A percentile compares a stretch with the other conserved stretches of the same genome.
phyloP scores from a whole-genome alignment of 192 early-diverging fungal genomes.

The Haplosporangium gracile region DNA sequence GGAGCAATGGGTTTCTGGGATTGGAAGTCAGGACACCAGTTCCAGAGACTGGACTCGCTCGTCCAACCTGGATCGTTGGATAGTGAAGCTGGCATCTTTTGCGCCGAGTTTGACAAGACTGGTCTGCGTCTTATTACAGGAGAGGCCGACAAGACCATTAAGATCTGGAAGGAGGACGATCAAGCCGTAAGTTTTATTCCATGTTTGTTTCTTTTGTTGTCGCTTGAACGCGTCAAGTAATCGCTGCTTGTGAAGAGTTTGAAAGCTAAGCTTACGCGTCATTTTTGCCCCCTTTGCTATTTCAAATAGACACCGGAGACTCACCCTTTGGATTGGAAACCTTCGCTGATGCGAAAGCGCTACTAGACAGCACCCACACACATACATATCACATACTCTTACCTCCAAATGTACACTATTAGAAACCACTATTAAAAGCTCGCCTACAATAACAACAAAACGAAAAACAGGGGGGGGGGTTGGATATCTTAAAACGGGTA shows the following conservation, averaged over 20 bases:
- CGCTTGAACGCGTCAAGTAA: neutral
- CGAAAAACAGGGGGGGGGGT: no score
- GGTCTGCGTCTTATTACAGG: conserved; percentile 96
- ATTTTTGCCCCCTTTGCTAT: neutral
- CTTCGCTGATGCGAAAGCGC: conserved; percentile 60
- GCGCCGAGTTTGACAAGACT: conserved; percentile 94
- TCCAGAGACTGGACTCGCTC: conserved; percentile 89
- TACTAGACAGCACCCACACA: conserved; percentile 40
- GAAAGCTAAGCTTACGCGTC: neutral
- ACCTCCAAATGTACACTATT: neutral
- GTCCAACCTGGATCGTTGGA: conserved; percentile 97
- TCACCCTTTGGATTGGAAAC: conserved; percentile 68
- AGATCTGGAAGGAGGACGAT: conserved; percentile 95
- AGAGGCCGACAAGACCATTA: conserved; percentile 99
- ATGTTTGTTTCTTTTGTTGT: neutral
- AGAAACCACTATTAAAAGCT: neutral
- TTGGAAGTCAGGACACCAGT: conserved; percentile 95
- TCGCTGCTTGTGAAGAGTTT: neutral
- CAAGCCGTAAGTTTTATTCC: conserved; percentile 67
- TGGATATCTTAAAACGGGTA: no score
- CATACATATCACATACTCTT: neutral
- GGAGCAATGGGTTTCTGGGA: conserved; percentile 98
- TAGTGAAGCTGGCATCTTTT: conserved; percentile 96
- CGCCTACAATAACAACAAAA: no score
- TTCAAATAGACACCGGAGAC: conserved; percentile 64